These are phyloP conservation scores for Cystobasidium tubakii DNA, from an alignment of 768 basidiomycete species.

Conservation along the genomic window DNA sequence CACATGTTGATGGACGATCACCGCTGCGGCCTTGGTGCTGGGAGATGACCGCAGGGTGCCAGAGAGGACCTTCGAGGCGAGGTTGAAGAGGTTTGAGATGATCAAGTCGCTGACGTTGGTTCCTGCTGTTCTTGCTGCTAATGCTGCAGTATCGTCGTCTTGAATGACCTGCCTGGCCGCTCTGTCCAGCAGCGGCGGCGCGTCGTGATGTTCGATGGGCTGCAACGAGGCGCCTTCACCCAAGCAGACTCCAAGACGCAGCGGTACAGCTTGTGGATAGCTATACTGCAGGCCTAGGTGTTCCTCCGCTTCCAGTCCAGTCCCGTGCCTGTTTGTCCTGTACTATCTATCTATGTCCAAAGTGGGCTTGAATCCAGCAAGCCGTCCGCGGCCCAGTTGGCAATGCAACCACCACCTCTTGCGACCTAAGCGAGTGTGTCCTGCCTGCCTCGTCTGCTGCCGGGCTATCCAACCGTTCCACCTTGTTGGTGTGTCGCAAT, in stretches of 20 bases:
- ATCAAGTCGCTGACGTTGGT: background rate
- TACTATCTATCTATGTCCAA: background rate
- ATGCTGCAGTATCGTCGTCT: background rate
- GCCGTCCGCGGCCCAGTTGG: background rate
- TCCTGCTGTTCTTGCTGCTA: background rate
- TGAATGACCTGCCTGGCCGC: background rate
- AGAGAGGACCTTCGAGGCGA: background rate
- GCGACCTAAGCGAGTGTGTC: background rate
- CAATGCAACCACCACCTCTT: background rate
- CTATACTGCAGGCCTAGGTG: no score
- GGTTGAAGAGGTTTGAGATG: background rate
- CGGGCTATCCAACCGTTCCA: background rate
- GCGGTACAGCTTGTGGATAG: no score
- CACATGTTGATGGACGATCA: constrained; percentile 40
- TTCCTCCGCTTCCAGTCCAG: background rate
- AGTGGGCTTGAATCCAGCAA: background rate
- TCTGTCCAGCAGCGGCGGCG: background rate
- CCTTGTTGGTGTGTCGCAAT: background rate
- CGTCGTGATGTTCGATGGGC: background rate
- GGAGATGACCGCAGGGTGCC: background rate
- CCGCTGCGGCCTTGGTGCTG: background rate
- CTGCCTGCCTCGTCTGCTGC: background rate
- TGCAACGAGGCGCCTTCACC: background rate
- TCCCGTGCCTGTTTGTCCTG: background rate
- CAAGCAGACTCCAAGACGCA: no score